Base-by-base conservation (phyloP, 164 flowering plant genomes). In the Brasenia schreberi region DNA sequence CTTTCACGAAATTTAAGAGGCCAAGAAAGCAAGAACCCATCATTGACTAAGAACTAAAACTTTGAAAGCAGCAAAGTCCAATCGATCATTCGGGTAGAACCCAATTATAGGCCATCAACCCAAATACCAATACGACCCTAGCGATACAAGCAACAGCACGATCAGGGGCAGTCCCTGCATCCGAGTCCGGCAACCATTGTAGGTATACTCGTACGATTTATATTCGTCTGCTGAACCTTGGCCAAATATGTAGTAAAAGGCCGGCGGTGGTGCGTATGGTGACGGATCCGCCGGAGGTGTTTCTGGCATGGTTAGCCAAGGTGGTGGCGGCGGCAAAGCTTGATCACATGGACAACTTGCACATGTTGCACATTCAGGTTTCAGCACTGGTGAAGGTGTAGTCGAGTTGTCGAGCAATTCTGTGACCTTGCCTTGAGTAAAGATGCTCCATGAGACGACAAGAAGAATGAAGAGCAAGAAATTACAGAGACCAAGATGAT, bases 331-430 rank as follows among this genome's bases (percentile, higher is more conserved):
- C 0, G 65, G 63, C 17, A 67, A 67, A 14, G 9, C 56, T 39
- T 67, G 68, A 45, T 23, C 18, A 45, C 71, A 70, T 56, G 73
- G 63, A 39, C 76, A 74, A 5, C 68, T 49, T 17, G 73, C 61
- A 19, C 77, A 74, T 6, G 68, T 45, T 23, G 71, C 43, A 23
- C 77, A 74, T 56, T 61, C 65, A 61, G 71, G 59, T 42, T 63
- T 71, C 19, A 65, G 14, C 12, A 62, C 68, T 5, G 70, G 62
- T 4, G 73, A 9, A 4, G 39, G 58, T 4, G 69, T 64, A 18
- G 42, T 68, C 6, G 61, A n/a, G 56, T 49, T 49, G 56, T 49
- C 56, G 16, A 49, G 56, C 56, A 9, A 9, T 14, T 49, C 56
- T 49, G 56, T 49, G 56, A 49, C 4, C 16, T 9, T 14, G 56